A percentile compares a stretch with the other conserved stretches of the same genome.
Conservation (phyloP, 768 basidiomycete species). For the Albatrellus ellisii region DNA sequence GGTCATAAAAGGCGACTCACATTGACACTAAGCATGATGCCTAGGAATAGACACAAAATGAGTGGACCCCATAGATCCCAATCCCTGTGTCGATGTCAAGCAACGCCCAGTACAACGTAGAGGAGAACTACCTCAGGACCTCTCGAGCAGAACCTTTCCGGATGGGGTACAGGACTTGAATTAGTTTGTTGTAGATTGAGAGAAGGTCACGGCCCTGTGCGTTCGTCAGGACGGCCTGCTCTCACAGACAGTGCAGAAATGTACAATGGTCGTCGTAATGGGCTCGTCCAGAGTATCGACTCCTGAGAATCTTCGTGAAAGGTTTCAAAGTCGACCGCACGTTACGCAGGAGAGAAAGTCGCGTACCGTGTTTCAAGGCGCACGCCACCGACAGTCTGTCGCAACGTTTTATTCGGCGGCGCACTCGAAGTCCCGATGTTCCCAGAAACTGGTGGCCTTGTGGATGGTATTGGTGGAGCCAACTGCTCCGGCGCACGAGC, state of each 20-base stretch:
- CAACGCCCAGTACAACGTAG: conserved; percentile 1
- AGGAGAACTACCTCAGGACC: conserved; percentile 47
- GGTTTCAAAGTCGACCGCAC: neutral
- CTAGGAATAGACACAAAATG: conserved; percentile 65
- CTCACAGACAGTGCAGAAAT: conserved; percentile 18
- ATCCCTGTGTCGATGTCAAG: conserved; percentile 37
- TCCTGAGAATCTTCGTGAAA: conserved; percentile 52
- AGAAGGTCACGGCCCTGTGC: conserved; percentile 74
- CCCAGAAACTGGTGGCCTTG: conserved; percentile 41
- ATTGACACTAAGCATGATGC: conserved; percentile 77
- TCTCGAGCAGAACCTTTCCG: conserved; percentile 59
- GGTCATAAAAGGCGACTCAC: conserved; percentile 25
- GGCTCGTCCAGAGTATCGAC: conserved; percentile 89
- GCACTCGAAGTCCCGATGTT: conserved; percentile 49
- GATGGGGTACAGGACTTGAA: conserved; percentile 87
- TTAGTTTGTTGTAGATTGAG: conserved; percentile 85
- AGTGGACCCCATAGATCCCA: conserved; percentile 99
- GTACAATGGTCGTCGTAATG: conserved; percentile 74
- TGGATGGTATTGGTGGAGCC: conserved; percentile 24
- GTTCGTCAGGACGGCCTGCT: conserved; percentile 1
- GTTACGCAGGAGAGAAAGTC: neutral
- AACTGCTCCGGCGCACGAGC: conserved; percentile 44
- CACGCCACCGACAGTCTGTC: conserved; percentile 73
- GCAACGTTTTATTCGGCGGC: conserved; percentile 23
- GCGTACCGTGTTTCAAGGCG: conserved; percentile 77